phyloP scores from a whole-genome alignment of 139 green algal species.

The Chlorella sp. region DNA sequence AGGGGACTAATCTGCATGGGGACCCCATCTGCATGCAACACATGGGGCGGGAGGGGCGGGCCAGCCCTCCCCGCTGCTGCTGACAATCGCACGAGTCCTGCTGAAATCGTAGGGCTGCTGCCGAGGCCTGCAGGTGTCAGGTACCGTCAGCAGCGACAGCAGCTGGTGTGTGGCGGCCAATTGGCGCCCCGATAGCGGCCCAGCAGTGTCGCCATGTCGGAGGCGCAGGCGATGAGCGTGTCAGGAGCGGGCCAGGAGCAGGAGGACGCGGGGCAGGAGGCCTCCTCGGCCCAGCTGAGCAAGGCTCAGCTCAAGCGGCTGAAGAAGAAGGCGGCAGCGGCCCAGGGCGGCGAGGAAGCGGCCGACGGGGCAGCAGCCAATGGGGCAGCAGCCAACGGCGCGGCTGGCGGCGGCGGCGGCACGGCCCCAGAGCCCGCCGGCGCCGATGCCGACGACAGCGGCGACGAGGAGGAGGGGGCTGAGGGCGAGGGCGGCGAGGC shows the following conservation, averaged over 20 bases:
- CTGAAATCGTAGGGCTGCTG: too few species aligned
- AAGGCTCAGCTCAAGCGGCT: constrained; percentile 70
- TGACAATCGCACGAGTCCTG: too few species aligned
- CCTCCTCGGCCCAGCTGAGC: constrained; percentile 35
- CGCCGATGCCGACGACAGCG: constrained; percentile 43
- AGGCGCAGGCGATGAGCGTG: constrained; percentile 7
- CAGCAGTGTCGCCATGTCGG: background rate
- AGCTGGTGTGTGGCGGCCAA: too few species aligned
- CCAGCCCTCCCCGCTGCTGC: too few species aligned
- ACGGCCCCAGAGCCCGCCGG: constrained; percentile 7
- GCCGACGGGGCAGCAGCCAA: constrained; percentile 24
- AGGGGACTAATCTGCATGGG: too few species aligned
- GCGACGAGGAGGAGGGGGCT: constrained; percentile 33
- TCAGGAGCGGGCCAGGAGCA: background rate
- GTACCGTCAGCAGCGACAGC: too few species aligned
- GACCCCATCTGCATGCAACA: too few species aligned
- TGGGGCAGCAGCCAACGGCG: background rate
- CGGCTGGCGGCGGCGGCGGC: background rate
- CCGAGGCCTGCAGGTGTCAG: too few species aligned
- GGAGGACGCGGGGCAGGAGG: constrained; percentile 1
- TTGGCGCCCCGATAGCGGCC: too few species aligned
- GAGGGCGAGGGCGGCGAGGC: constrained; percentile 41
- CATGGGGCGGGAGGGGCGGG: too few species aligned
- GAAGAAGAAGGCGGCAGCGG: constrained; percentile 67
- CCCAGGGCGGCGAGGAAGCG: background rate